phyloP scores from a whole-genome alignment of 805 yeast species.

The Teunomyces barrocoloradensis region DNA sequence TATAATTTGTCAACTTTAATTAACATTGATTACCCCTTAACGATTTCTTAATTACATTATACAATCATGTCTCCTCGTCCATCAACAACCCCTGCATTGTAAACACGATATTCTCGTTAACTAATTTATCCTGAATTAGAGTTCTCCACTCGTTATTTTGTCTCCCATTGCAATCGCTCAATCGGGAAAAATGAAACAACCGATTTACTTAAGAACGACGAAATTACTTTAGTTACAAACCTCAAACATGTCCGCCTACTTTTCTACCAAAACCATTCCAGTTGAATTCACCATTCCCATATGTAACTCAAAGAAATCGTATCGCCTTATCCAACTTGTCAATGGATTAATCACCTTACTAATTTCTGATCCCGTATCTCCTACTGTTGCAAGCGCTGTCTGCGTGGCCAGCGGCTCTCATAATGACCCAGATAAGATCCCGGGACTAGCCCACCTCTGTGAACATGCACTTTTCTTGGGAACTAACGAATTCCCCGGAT shows the following conservation, averaged over 20 bases:
- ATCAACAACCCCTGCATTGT: too few relatives aligned
- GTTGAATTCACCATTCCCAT: constrained; percentile 29
- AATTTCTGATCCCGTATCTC: constrained; percentile 72
- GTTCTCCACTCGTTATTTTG: not conserved
- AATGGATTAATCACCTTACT: constrained; percentile 70
- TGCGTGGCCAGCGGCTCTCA: constrained; percentile 80
- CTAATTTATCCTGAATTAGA: too few relatives aligned
- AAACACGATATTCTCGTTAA: too few relatives aligned
- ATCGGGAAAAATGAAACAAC: not conserved
- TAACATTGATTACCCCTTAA: not conserved
- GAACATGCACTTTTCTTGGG: constrained; percentile 65
- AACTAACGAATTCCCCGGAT: constrained; percentile 51
- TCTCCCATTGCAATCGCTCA: not conserved
- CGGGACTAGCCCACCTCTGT: constrained; percentile 88
- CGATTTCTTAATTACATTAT: too few relatives aligned
- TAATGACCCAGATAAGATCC: constrained; percentile 65
- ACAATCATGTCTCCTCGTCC: too few relatives aligned
- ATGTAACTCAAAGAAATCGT: constrained; percentile 35
- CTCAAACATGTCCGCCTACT: constrained; percentile 1
- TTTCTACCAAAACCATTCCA: constrained; percentile 8
- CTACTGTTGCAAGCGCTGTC: constrained; percentile 64
- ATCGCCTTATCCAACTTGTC: constrained; percentile 49
- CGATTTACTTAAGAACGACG: not conserved
- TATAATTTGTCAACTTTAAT: not conserved
- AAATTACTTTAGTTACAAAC: not conserved